Evolutionary conservation across 257 asterid genomes (phyloP), one percentile per base, ranked within the genome.

Genomic region (Ilex asprella): DNA sequence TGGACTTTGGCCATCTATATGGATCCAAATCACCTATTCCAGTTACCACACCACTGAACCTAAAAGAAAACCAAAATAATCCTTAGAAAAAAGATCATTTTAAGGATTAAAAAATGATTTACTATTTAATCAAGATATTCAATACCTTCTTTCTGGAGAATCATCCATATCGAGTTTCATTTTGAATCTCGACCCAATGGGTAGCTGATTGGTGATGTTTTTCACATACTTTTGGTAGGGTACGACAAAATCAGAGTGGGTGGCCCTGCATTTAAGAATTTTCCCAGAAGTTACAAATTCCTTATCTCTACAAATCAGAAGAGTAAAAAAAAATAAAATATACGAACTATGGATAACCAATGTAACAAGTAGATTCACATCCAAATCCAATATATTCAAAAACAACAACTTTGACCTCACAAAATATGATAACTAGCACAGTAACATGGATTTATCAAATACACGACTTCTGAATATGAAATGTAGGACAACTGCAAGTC

Each of bases 61-160:
- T 93, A 78, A 63, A 56, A 63, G 35, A 12, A 21, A 53, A 2
- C 52, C 11, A 11, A 46, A 46, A 46, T 14, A 2, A 46, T 7
- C 3, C 13, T 46, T 46, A 46, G 14, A 14, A 14, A 12, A 10
- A 14, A 29, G 2, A 4, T 46, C 27, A 21, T 10, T 10, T 10
- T 10, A 14, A 14, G 13, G 14, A 49, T 11, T n/a, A 49, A 49
- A 49, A 49, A 11, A 12, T 11, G 14, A 4, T 49, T 12, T 12
- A 11, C 16, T 2, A 49, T 11, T 12, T 49, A 12, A 49, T 49
- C 54, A 49, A 49, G 5, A 15, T 49, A 6, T 49, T 49, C 5
- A 29, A 52, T 31, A 92, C 99, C 97, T 92, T 85, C 95, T 89
- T 59, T 92, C 99, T 1, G 96, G 89, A 76, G 97, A 83, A 81